Percentiles rank a stretch among this genome's conserved stretches.
Conservation (phyloP, 176 grass and related monocot genomes). For the Echinochloa phyllopogon region DNA sequence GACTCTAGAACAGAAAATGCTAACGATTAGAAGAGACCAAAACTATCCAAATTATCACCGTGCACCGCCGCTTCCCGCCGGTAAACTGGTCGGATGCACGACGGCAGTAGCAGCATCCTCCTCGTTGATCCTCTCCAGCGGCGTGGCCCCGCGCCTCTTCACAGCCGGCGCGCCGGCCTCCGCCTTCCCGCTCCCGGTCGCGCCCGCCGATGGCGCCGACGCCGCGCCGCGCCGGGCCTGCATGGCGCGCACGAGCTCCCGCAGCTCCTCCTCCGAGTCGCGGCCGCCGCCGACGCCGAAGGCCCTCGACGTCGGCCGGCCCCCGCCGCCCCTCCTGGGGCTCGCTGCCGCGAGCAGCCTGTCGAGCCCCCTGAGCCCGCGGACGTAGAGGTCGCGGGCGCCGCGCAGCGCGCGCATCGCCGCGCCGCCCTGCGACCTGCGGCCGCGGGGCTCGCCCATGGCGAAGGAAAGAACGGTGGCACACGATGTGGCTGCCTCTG, state of each 20-base stretch:
- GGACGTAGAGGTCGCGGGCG: slow-evolving; percentile 38
- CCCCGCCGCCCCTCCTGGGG: slow-evolving; percentile 14
- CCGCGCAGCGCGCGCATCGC: slow-evolving; percentile 30
- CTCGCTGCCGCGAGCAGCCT: slow-evolving; percentile 32
- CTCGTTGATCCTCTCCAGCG: slow-evolving; percentile 26
- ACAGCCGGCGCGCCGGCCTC: background rate
- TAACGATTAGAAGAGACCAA: too few relatives aligned
- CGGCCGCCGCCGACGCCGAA: slow-evolving; percentile 1
- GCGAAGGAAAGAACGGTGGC: background rate
- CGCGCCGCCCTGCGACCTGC: background rate
- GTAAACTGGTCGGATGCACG: background rate
- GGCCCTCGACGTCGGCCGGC: slow-evolving; percentile 32
- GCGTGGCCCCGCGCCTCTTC: background rate
- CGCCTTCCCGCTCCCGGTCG: background rate
- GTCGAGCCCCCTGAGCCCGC: slow-evolving; percentile 16
- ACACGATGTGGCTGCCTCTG: background rate
- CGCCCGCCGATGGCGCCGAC: background rate
- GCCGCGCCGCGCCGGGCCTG: background rate
- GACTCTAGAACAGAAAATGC: too few relatives aligned
- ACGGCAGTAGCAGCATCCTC: background rate
- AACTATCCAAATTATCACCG: background rate
- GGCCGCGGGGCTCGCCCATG: background rate
- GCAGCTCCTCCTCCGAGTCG: slow-evolving; percentile 10
- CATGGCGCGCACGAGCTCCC: slow-evolving; percentile 28
- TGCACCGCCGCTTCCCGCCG: background rate